phyloP scores from a whole-genome alignment of 1,284 basidiomycete species.

The Meripilus lineatus region DNA sequence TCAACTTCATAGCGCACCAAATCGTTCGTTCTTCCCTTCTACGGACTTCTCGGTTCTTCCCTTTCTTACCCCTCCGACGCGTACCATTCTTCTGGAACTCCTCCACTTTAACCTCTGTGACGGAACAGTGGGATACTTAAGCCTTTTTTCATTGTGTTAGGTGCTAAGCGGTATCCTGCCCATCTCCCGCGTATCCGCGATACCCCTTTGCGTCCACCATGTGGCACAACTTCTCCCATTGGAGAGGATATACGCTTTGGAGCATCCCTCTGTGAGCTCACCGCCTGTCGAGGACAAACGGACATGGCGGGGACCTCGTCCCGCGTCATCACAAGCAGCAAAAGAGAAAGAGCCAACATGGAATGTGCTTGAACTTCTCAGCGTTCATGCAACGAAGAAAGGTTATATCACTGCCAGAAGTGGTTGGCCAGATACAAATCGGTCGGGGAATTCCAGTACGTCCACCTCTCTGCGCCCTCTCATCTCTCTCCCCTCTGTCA shows the following conservation, averaged over 20 bases:
- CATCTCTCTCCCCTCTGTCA: slow-evolving; percentile 5
- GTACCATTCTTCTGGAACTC: too few species aligned
- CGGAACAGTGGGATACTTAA: not conserved
- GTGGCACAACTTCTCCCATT: slow-evolving; percentile 71
- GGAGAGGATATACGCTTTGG: slow-evolving; percentile 64
- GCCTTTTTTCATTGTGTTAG: slow-evolving; percentile 28
- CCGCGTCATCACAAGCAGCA: slow-evolving; percentile 16
- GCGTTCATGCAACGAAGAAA: slow-evolving; percentile 70
- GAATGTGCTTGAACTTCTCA: slow-evolving; percentile 81
- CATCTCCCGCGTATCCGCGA: slow-evolving; percentile 81
- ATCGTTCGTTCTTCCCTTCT: not conserved
- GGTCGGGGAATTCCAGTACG: slow-evolving; percentile 86
- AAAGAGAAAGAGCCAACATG: slow-evolving; percentile 35
- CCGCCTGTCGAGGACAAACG: slow-evolving; percentile 54
- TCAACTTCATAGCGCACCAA: slow-evolving; percentile 1
- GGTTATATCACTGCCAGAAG: slow-evolving; percentile 88
- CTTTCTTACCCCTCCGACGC: too few species aligned
- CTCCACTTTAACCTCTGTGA: not conserved
- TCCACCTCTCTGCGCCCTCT: slow-evolving; percentile 26
- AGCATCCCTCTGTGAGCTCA: slow-evolving; percentile 39
- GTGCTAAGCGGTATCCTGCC: slow-evolving; percentile 81
- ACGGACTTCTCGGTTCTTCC: too few species aligned
- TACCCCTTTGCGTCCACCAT: slow-evolving; percentile 71
- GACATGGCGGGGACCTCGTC: slow-evolving; percentile 59
- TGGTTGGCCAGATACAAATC: slow-evolving; percentile 80